phyloP scores from a whole-genome alignment of 2,329 filamentous ascomycete species.

The Lecanosticta acicola region DNA sequence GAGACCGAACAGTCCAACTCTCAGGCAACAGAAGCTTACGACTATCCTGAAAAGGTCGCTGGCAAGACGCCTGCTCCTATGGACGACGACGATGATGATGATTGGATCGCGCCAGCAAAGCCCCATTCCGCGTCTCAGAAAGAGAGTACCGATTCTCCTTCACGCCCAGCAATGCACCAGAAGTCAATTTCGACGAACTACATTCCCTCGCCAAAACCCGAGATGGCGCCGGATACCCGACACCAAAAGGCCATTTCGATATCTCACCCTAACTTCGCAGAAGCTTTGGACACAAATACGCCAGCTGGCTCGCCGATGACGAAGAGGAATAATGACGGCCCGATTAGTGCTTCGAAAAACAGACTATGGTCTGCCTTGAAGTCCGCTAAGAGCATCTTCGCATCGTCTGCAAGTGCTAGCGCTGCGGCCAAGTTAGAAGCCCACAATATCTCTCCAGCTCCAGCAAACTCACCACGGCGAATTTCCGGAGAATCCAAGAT shows the following conservation, averaged over 20 bases:
- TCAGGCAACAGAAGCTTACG: conserved; percentile 6
- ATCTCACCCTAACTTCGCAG: conserved; percentile 36
- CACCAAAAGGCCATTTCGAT: conserved; percentile 55
- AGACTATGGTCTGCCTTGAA: conserved; percentile 88
- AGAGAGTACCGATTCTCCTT: conserved; percentile 33
- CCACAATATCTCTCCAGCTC: conserved; percentile 23
- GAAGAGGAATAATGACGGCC: conserved; percentile 61
- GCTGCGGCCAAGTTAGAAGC: conserved; percentile 55
- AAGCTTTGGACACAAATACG: conserved; percentile 45
- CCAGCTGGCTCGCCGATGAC: conserved; percentile 50
- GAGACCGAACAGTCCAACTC: conserved; percentile 15
- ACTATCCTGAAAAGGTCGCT: conserved; percentile 1
- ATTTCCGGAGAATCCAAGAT: conserved; percentile 17
- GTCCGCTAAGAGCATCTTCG: conserved; percentile 78
- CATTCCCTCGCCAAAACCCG: conserved; percentile 42
- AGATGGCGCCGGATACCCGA: conserved; percentile 33
- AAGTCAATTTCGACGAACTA: conserved; percentile 33
- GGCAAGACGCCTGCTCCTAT: conserved; percentile 14
- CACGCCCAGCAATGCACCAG: conserved; percentile 30
- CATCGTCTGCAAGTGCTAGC: conserved; percentile 60
- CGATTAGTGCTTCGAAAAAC: conserved; percentile 85
- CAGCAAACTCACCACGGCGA: conserved; percentile 11
- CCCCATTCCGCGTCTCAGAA: conserved; percentile 12
- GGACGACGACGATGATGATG: conserved; percentile 47
- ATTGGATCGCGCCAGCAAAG: conserved; percentile 52